Conservation (phyloP, 1,284 basidiomycete species). For the Cerrena zonata region DNA sequence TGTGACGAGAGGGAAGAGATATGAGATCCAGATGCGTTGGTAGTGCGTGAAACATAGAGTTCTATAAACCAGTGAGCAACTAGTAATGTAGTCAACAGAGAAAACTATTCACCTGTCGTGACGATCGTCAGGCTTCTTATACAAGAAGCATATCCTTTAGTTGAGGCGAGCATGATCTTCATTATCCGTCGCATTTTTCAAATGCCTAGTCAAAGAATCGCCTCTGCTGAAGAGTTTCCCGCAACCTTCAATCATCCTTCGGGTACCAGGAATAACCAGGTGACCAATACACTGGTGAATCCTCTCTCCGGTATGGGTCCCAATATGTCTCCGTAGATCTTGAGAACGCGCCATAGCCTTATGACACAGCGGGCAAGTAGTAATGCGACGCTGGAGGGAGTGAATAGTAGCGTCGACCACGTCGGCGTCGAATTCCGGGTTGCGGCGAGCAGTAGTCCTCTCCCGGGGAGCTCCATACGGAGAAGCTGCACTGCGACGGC, state of each 20-base stretch:
- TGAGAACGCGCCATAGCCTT: constrained; percentile 33
- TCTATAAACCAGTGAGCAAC: too few species aligned
- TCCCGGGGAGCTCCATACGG: too few species aligned
- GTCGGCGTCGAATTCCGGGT: not conserved
- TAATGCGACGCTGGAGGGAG: too few species aligned
- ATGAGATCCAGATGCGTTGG: too few species aligned
- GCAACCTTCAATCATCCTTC: constrained; percentile 14
- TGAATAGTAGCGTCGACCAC: too few species aligned
- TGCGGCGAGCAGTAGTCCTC: not conserved
- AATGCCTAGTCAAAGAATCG: constrained; percentile 22
- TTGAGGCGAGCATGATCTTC: too few species aligned
- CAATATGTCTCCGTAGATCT: constrained; percentile 49
- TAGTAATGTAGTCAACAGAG: too few species aligned
- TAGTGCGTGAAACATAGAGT: too few species aligned
- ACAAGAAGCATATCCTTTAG: too few species aligned
- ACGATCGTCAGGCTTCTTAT: too few species aligned
- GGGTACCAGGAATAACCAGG: not conserved
- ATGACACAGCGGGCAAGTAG: too few species aligned
- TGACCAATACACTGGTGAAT: constrained; percentile 16
- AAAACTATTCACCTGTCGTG: too few species aligned
- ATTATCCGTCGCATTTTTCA: constrained; percentile 13
- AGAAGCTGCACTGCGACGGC: not conserved
- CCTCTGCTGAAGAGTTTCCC: constrained; percentile 15
- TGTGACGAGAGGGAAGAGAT: not conserved
- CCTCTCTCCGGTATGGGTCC: constrained; percentile 40